Conservation (phyloP, 768 basidiomycete species). For the Phanerodontia chrysosporium region DNA sequence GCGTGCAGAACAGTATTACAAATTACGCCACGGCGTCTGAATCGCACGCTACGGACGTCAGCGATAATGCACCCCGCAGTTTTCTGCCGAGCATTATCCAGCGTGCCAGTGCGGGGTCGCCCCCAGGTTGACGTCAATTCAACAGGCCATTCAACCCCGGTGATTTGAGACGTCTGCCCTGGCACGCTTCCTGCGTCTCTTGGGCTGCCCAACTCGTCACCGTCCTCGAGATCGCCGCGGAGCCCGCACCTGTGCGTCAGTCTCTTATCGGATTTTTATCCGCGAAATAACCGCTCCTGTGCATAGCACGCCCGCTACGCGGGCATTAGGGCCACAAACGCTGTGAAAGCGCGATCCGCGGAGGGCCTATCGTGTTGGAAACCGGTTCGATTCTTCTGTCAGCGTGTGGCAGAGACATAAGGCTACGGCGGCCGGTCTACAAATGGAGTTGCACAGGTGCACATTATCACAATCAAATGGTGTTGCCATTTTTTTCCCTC, state of each 20-base stretch:
- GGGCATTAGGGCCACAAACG: too few species aligned
- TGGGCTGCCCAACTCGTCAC: not conserved
- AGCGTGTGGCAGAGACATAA: too few species aligned
- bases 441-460: too few species aligned
- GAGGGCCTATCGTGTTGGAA: too few species aligned
- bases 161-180: not conserved
- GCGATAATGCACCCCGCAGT: not conserved
- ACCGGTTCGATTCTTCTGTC: too few species aligned
- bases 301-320: not conserved
- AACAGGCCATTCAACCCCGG: conserved; percentile 1
- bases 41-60: not conserved
- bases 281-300: conserved; percentile 9
- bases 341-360: too few species aligned
- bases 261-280: conserved; percentile 10
- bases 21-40: not conserved
- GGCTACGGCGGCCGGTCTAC: too few species aligned
- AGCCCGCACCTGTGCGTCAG: not conserved
- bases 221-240: not conserved
- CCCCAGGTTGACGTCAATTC: conserved; percentile 10
- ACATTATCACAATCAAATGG: too few species aligned
- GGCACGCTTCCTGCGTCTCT: not conserved
- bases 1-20: not conserved
- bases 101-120: not conserved
- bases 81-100: conserved; percentile 10
- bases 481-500: too few species aligned